Percentiles rank a stretch among this genome's conserved stretches.
Conservation (phyloP, 495 filamentous ascomycete genomes). For the Cercophora newfieldiana region DNA sequence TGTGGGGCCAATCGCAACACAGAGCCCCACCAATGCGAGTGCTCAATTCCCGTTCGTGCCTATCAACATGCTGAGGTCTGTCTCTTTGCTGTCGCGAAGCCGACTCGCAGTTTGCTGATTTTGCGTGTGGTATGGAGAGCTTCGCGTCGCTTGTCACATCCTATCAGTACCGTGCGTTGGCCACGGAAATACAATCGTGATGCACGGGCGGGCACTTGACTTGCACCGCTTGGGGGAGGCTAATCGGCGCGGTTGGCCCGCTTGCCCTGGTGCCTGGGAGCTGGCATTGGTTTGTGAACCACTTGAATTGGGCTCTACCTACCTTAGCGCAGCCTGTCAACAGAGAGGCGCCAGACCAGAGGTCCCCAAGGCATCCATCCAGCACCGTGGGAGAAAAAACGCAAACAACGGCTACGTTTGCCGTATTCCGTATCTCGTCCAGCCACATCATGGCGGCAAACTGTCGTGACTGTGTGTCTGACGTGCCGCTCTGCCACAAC, state of each 20-base stretch:
- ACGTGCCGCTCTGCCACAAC: neutral
- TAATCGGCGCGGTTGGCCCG: conserved; percentile 19
- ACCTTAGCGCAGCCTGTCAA: conserved; percentile 4
- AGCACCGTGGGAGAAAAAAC: neutral
- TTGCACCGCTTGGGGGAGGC: conserved; percentile 11
- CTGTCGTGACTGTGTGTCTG: neutral
- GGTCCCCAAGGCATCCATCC: neutral
- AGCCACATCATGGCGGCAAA: neutral
- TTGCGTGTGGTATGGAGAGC: too few species aligned
- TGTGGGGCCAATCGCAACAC: conserved; percentile 20
- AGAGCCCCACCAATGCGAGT: conserved; percentile 1
- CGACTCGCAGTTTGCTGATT: neutral
- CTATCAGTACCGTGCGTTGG: neutral
- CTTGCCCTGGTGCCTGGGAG: neutral
- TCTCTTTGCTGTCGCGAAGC: neutral
- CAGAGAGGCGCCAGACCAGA: neutral
- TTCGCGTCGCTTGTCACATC: neutral
- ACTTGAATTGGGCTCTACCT: neutral
- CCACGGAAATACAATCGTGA: neutral
- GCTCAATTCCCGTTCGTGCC: neutral
- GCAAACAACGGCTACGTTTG: conserved; percentile 1
- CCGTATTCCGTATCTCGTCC: conserved; percentile 1
- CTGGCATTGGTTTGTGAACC: neutral
- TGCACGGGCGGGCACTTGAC: neutral
- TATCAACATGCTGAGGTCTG: neutral